These are phyloP conservation scores for Candida mattraensis DNA, from an alignment of 805 yeast species.

Conservation along the genomic window DNA sequence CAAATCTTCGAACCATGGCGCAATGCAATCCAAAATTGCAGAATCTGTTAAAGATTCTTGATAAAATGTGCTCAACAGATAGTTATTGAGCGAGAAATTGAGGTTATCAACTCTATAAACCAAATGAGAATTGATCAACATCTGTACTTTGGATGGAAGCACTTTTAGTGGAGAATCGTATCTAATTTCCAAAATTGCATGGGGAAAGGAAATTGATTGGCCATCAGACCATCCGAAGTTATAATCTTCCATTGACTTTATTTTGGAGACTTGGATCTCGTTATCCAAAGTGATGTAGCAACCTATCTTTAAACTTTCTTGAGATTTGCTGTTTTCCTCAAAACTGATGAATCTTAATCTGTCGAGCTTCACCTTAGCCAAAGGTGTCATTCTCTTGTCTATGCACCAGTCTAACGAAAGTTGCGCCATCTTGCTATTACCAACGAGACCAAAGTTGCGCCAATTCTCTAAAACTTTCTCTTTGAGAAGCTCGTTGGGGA, in stretches of 20 bases:
- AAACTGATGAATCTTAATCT: slow-evolving; percentile 30
- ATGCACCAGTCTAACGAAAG: slow-evolving; percentile 33
- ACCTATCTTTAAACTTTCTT: slow-evolving; percentile 19
- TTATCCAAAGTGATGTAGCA: slow-evolving; percentile 35
- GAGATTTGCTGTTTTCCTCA: slow-evolving; percentile 2
- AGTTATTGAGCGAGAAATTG: slow-evolving; percentile 35
- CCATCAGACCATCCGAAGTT: slow-evolving; percentile 17
- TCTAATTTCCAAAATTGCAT: slow-evolving; percentile 48
- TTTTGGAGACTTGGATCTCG: slow-evolving; percentile 19
- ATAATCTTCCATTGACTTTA: slow-evolving; percentile 7
- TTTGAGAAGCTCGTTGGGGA: slow-evolving; percentile 14
- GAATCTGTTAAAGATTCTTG: slow-evolving; percentile 21
- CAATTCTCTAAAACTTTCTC: slow-evolving; percentile 19
- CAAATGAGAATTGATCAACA: slow-evolving; percentile 47
- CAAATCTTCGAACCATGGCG: slow-evolving; percentile 34
- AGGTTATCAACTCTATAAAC: slow-evolving; percentile 44
- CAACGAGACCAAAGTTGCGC: slow-evolving; percentile 22
- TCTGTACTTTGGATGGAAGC: slow-evolving; percentile 38
- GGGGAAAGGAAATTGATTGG: slow-evolving; percentile 39
- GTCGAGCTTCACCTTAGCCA: slow-evolving; percentile 27
- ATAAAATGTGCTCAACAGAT: slow-evolving; percentile 26
- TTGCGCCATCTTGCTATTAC: slow-evolving; percentile 34
- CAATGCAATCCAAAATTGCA: slow-evolving; percentile 27
- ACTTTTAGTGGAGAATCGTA: slow-evolving; percentile 38
- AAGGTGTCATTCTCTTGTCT: slow-evolving; percentile 29